Percentiles rank a stretch among this genome's conserved stretches.
phyloP scores from a whole-genome alignment of 257 asterid species.

The Eustoma russellianum region DNA sequence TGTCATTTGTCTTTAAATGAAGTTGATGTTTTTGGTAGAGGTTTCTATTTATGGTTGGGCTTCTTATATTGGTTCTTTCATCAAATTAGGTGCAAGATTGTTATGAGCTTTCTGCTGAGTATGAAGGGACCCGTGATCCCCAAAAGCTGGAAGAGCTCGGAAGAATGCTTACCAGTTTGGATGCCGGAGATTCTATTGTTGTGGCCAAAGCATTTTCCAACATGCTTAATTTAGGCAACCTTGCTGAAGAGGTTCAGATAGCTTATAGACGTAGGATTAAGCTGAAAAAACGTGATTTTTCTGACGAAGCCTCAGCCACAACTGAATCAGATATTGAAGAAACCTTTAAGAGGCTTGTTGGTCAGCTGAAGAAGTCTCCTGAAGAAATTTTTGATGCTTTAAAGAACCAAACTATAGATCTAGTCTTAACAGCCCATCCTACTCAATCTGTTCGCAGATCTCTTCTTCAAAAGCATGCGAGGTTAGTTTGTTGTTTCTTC shows the following conservation, averaged over 20 bases:
- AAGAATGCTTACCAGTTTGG: conserved; percentile 71
- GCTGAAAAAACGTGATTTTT: conserved; percentile 61
- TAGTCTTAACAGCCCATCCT: conserved; percentile 88
- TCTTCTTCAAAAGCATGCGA: conserved; percentile 88
- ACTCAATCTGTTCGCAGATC: conserved; percentile 96
- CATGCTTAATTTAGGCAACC: conserved; percentile 91
- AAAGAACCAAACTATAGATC: conserved; percentile 85
- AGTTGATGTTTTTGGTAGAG: no score
- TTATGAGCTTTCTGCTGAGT: conserved; percentile 85
- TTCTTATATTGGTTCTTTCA: not conserved
- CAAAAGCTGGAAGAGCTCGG: conserved; percentile 88
- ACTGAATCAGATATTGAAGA: conserved; percentile 94
- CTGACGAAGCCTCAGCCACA: conserved; percentile 88
- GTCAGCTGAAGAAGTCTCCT: conserved; percentile 65
- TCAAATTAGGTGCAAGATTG: conserved; percentile 80
- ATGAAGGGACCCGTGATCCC: conserved; percentile 62
- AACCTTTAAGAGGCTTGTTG: conserved; percentile 84
- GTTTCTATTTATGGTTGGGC: no score
- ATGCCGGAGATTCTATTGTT: conserved; percentile 95
- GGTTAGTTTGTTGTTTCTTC: conserved; percentile 33
- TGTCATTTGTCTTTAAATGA: no score
- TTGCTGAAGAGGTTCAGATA: conserved; percentile 98
- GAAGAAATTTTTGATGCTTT: conserved; percentile 78
- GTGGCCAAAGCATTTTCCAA: conserved; percentile 80
- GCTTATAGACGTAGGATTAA: conserved; percentile 84